phyloP scores from a whole-genome alignment of 495 filamentous ascomycete genomes.

The Halenospora varia region DNA sequence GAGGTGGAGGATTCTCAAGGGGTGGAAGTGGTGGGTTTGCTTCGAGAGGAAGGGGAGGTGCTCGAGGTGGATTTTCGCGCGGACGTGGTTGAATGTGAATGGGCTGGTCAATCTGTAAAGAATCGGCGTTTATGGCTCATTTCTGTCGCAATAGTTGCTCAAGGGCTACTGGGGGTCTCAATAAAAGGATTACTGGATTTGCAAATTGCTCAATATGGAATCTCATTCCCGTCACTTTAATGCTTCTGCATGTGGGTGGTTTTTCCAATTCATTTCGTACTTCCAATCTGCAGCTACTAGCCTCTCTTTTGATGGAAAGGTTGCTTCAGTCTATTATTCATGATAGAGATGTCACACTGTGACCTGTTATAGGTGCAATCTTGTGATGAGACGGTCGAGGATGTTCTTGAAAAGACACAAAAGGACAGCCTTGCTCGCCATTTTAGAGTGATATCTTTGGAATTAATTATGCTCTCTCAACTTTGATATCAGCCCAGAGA shows the following conservation, averaged over 20 bases:
- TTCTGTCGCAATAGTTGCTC: not conserved
- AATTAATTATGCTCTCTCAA: too few relatives aligned
- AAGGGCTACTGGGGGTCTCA: not conserved
- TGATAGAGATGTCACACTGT: too few relatives aligned
- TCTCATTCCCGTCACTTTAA: not conserved
- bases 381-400: too few relatives aligned
- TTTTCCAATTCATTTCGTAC: not conserved
- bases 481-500: too few relatives aligned
- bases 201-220: not conserved
- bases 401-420: too few relatives aligned
- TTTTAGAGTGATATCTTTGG: too few relatives aligned
- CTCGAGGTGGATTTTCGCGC: constrained; percentile 23
- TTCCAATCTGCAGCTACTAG: too few relatives aligned
- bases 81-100: constrained; percentile 21
- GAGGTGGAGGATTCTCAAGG: constrained; percentile 41
- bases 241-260: not conserved
- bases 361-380: too few relatives aligned
- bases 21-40: constrained; percentile 39
- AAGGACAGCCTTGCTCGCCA: too few relatives aligned
- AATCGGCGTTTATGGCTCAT: constrained; percentile 10
- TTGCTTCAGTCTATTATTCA: too few relatives aligned
- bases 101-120: not conserved
- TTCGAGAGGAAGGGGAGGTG: constrained; percentile 37
- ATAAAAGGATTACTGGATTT: constrained; percentile 2
- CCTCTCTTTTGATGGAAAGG: too few relatives aligned